Evolutionary conservation across 2,329 filamentous ascomycete species (phyloP), one percentile per base, ranked within the genome.

Genomic region (Phialemonium atrogriseum): DNA sequence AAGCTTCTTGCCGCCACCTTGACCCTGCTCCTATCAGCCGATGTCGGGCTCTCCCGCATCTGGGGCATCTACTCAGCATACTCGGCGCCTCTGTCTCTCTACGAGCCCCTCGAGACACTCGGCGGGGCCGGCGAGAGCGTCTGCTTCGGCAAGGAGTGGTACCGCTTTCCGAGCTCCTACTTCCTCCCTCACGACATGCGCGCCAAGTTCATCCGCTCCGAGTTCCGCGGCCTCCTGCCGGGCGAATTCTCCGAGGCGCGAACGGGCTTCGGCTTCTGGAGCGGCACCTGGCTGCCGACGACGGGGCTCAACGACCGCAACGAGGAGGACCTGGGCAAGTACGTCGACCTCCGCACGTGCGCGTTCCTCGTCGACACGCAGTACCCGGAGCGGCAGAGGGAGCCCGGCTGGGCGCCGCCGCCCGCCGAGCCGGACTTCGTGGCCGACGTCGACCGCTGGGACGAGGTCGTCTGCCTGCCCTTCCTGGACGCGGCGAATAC

Each of bases 121-220:
- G 71, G 75, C 3, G 56, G 61, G 0, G 53, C 62, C 2, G 83
- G 79, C 11, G 80, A 85, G 40, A 77, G 68, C 12, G 75, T 98
- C 3, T 98, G 91, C 54, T 73, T 94, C 23, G 87, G 85, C 17
- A 98, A 96, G 54, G 91, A 98, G 53, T 98, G 91, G 91, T 95
- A 98, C 56, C 84, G 91, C 21, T 96, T 95, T 52, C 89, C 91
- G 2, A 89, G 84, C 1, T 93, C 88, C 1, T 96, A 87, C 62
- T 87, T 91, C 52, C 66, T 98, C 4, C 89, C 91, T 1, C 66
- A 78, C n/a, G 73, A 76, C 30, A 84, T 91, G 64, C 80, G 75
- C 42, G 82, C 84, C 46, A 94, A 91, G 46, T 98, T 95, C 49
- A 66, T 98, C 45, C 84, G 82, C 43, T 94, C 85, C 45, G 86